Evolutionary conservation across 2,329 filamentous ascomycete species (phyloP).

Genomic region (Knoxdaviesia proteae): DNA sequence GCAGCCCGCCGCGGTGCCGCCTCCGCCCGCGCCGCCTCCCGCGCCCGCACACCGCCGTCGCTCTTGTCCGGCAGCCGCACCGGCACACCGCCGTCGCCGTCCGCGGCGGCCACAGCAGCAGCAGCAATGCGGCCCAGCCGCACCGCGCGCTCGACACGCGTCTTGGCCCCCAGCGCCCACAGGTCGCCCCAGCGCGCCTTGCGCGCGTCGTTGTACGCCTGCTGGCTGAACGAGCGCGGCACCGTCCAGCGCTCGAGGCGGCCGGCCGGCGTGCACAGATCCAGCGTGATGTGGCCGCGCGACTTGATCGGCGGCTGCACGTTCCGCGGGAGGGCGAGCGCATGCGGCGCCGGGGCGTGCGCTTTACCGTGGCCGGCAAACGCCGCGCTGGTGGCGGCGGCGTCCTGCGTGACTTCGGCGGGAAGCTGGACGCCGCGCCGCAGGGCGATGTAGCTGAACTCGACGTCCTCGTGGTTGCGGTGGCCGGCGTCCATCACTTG

Average conservation of each 20-base stretch:
- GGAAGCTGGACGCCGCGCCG: constrained; percentile 41
- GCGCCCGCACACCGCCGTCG: constrained; percentile 4
- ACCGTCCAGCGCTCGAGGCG: constrained; percentile 87
- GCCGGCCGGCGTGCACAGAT: constrained; percentile 73
- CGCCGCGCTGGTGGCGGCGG: constrained; percentile 37
- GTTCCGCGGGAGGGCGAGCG: constrained; percentile 56
- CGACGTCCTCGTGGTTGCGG: constrained; percentile 72
- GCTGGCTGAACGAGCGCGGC: constrained; percentile 56
- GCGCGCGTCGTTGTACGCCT: constrained; percentile 78
- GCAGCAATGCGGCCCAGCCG: constrained; percentile 31
- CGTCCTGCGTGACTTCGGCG: constrained; percentile 6
- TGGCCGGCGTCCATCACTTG: constrained; percentile 45
- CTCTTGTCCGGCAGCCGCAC: constrained; percentile 14
- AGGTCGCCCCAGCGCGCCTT: constrained; percentile 85
- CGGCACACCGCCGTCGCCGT: constrained; percentile 24
- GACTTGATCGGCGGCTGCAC: constrained; percentile 72
- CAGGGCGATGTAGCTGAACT: constrained; percentile 77
- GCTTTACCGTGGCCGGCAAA: constrained; percentile 40
- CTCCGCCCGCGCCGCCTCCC: constrained; percentile 1
- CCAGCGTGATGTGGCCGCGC: constrained; percentile 69
- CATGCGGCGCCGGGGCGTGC: constrained; percentile 29
- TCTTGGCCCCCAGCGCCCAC: constrained; percentile 91
- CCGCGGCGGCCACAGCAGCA: constrained; percentile 5
- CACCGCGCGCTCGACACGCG: constrained; percentile 40
- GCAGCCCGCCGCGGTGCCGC: background rate